Percentiles rank a stretch among this genome's conserved stretches.
phyloP scores from a whole-genome alignment of 139 green algal species.

The Pycnococcus provasolii region DNA sequence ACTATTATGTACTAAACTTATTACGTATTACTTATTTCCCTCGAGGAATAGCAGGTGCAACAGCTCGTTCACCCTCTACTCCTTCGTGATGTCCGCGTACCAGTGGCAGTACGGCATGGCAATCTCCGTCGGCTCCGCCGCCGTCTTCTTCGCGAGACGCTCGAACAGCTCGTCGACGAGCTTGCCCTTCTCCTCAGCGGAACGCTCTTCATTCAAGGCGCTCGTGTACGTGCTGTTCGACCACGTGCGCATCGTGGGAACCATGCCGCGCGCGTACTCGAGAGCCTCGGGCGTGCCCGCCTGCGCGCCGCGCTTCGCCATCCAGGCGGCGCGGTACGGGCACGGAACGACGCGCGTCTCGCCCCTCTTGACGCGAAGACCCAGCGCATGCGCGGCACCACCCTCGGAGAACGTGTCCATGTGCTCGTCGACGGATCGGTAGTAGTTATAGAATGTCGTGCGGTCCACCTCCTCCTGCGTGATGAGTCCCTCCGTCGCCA shows the following conservation, averaged over 20 bases:
- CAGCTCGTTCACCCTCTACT: too few species aligned
- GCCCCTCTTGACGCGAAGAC: neutral
- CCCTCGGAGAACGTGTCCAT: slow-evolving; percentile 16
- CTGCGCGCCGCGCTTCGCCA: neutral
- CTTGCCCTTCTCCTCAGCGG: neutral
- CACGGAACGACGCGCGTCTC: neutral
- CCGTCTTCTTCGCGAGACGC: too few species aligned
- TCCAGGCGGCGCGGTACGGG: neutral
- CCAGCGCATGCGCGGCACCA: too few species aligned
- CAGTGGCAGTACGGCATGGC: neutral
- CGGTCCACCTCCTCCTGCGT: slow-evolving; percentile 22
- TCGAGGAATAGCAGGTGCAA: too few species aligned
- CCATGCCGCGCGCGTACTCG: neutral
- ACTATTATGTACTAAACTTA: too few species aligned
- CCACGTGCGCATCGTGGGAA: slow-evolving; percentile 10
- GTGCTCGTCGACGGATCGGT: slow-evolving; percentile 20
- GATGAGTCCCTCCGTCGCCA: slow-evolving; percentile 19
- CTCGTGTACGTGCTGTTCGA: neutral
- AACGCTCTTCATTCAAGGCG: neutral
- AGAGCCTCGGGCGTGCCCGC: too few species aligned
- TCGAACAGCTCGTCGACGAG: neutral
- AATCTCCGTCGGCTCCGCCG: neutral
- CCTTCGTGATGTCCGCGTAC: neutral
- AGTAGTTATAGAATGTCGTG: slow-evolving; percentile 27
- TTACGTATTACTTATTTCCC: too few species aligned